Evolutionary conservation across 306 rosid species (phyloP).

Genomic region (Malus sieversii): DNA sequence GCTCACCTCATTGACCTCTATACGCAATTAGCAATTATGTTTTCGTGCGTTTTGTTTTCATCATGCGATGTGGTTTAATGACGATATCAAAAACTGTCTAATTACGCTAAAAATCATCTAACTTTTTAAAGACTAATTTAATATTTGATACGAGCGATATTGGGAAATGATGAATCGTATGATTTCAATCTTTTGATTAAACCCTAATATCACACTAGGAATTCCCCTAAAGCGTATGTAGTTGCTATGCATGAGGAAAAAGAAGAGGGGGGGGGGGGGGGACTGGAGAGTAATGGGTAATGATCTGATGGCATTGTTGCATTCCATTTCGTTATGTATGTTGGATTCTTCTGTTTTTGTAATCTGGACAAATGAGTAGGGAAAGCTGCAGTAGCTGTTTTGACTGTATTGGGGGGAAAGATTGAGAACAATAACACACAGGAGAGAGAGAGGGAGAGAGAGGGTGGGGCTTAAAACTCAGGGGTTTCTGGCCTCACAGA

Average conservation of each 20-base stretch:
- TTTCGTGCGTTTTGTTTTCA: background rate
- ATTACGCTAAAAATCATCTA: too few species aligned
- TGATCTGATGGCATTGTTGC: background rate
- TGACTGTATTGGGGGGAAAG: background rate
- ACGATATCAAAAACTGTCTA: too few species aligned
- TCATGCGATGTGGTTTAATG: background rate
- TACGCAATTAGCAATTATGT: too few species aligned
- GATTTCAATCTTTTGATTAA: background rate
- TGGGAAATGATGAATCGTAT: too few species aligned
- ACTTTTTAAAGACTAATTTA: too few species aligned
- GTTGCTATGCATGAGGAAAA: background rate
- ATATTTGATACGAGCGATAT: too few species aligned
- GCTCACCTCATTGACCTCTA: background rate
- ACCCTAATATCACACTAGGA: background rate
- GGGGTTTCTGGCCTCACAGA: background rate
- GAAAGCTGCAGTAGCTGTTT: conserved; percentile 9
- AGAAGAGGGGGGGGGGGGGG: background rate
- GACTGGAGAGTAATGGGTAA: background rate
- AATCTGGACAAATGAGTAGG: background rate
- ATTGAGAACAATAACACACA: background rate
- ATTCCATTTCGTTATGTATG: background rate
- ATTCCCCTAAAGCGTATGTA: background rate
- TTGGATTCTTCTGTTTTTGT: background rate
- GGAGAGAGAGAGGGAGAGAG: background rate
- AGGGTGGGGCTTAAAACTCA: background rate